Evolutionary conservation across 495 filamentous ascomycete genomes (phyloP), one percentile per base, ranked within the genome.

Genomic region (Tuber borchii): DNA sequence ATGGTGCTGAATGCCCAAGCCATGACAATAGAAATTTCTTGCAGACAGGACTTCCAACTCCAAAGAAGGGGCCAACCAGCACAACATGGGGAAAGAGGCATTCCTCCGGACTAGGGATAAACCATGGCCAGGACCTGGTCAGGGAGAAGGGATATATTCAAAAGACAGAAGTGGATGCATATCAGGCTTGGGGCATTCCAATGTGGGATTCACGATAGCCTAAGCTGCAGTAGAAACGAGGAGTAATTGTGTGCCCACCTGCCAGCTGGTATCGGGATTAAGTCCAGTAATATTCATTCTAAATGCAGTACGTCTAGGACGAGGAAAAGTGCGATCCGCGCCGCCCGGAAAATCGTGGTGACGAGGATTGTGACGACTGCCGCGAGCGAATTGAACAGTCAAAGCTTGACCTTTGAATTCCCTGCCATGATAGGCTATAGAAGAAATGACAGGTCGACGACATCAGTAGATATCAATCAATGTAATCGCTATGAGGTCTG

Each of bases 271-370:
- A 88, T 98, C 96, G 85, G 88, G 88, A 82, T 95, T 94, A 86
- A 99, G 94, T 87, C 94, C 94, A 88, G 92, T 92, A 81, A 99
- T 94, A 85, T 93, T 90, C 95, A 99, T 97, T 83, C 95, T 93
- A 85, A 92, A 93, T 75, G 93, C 90, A 80, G 96, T 99, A 83
- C 95, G 94, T 79, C 95, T 90, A 61, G 95, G 95, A 82, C 96
- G 94, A 79, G 95, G 95, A 82, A 91, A 90, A 75, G 87, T 90
- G 83, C 93, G 93, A 83, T 97, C 91, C 69, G 88, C 88, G n/a
- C 82, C 82, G 61, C 80, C 79, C 70, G 81, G 76, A 74, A 87
- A 86, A 83, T 87, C 88, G 83, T 88, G 87, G 84, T 90, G 91
- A 78, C 86, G 87, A 85, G 97, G 93, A 82, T 92, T 92, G 84